phyloP scores from a whole-genome alignment of 2,329 filamentous ascomycete genomes.

The Talaromyces verruculosus region DNA sequence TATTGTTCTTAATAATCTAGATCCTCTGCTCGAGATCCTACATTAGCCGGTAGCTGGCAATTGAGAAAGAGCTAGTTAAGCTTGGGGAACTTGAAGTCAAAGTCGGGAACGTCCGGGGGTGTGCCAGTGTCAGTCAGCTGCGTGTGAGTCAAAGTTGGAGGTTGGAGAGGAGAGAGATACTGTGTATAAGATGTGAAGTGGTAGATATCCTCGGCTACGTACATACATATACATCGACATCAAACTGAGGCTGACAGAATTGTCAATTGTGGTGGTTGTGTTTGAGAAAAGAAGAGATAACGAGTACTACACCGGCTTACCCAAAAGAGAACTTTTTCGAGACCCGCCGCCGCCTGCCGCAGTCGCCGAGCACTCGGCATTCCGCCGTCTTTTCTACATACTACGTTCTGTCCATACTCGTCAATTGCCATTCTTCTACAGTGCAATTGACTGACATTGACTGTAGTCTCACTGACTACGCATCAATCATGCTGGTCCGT shows the following conservation, averaged over 20 bases:
- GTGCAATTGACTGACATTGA: constrained; percentile 5
- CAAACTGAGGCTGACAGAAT: too few species aligned
- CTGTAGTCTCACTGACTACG: neutral
- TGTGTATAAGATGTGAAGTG: neutral
- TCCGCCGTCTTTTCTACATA: neutral
- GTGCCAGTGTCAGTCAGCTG: neutral
- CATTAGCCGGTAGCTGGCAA: neutral
- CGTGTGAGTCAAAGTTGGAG: neutral
- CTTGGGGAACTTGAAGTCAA: neutral
- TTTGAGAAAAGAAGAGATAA: neutral
- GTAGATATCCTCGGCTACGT: neutral
- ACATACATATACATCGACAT: neutral
- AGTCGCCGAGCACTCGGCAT: constrained; percentile 1
- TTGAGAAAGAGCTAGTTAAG: neutral
- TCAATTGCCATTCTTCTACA: neutral
- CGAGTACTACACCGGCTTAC: constrained; percentile 9
- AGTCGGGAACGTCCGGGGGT: constrained; percentile 5
- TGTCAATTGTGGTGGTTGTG: neutral
- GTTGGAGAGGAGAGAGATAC: neutral
- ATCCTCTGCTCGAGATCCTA: neutral
- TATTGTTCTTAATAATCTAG: neutral
- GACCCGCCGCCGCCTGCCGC: constrained; percentile 5
- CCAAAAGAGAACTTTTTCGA: constrained; percentile 10
- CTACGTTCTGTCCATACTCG: too few species aligned
- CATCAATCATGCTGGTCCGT: constrained; percentile 18